These are phyloP conservation scores for Coniochaeta sp. DNA, from an alignment of 2,329 filamentous ascomycete species.

Conservation along the genomic window DNA sequence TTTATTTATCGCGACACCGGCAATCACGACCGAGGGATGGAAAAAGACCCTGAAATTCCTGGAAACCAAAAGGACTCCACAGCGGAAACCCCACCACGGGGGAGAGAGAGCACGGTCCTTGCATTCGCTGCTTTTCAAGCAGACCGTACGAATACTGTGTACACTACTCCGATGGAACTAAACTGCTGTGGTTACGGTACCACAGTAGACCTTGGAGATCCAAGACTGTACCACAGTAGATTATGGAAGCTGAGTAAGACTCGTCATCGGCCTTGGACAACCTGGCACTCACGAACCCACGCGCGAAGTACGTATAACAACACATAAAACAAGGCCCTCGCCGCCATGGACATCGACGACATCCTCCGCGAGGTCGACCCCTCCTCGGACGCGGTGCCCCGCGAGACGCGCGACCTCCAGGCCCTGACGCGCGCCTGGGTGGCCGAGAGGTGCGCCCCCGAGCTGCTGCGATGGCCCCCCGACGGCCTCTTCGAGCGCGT, in stretches of 20 bases:
- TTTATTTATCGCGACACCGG: too few species aligned
- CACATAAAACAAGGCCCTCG: background rate
- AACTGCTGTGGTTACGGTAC: too few species aligned
- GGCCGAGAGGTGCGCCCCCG: slow-evolving; percentile 81
- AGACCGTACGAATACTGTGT: too few species aligned
- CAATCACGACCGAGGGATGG: background rate
- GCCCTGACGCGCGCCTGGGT: slow-evolving; percentile 88
- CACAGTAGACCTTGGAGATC: background rate
- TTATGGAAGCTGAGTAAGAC: background rate
- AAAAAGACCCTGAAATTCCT: background rate
- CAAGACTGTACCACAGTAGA: background rate
- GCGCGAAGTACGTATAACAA: too few species aligned
- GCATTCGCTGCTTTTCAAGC: too few species aligned
- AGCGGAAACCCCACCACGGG: background rate
- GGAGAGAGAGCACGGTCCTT: background rate
- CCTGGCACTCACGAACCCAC: too few species aligned
- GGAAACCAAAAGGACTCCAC: background rate
- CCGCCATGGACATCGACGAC: slow-evolving; percentile 68
- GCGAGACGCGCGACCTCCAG: slow-evolving; percentile 70
- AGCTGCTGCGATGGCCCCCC: slow-evolving; percentile 70
- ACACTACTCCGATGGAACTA: too few species aligned
- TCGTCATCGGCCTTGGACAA: background rate
- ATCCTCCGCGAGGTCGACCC: slow-evolving; percentile 70
- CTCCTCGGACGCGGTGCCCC: slow-evolving; percentile 42
- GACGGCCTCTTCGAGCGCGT: slow-evolving; percentile 74